Percentiles rank a stretch among this genome's conserved stretches.
Evolutionary conservation across 805 yeast genomes (phyloP).

Genomic region (Candida pseudoglaebosa): DNA sequence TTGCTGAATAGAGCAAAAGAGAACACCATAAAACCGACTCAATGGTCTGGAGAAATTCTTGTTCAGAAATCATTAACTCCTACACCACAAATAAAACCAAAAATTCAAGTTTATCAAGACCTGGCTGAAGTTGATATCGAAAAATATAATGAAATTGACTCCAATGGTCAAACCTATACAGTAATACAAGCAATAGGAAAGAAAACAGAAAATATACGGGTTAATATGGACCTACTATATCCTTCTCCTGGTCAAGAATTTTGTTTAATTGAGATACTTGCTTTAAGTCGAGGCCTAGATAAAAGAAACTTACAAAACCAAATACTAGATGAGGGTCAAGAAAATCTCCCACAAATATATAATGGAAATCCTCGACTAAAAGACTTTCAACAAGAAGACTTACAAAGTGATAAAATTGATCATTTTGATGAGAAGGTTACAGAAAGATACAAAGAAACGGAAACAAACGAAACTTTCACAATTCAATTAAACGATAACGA

Average conservation of each 20-base stretch:
- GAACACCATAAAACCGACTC: conserved; percentile 48
- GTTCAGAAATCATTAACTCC: conserved; percentile 29
- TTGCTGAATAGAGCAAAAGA: conserved; percentile 56
- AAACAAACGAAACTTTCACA: conserved; percentile 31
- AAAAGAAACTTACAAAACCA: conserved; percentile 6
- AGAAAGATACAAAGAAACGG: conserved; percentile 9
- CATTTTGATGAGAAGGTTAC: not conserved
- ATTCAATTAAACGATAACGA: conserved; percentile 42
- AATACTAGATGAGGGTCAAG: conserved; percentile 1
- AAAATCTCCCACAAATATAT: not conserved
- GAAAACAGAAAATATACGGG: conserved; percentile 53
- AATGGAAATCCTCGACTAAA: not conserved
- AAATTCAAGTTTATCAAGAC: conserved; percentile 24
- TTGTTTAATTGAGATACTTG: conserved; percentile 63
- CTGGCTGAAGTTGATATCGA: conserved; percentile 13
- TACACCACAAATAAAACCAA: conserved; percentile 14
- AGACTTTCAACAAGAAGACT: not conserved
- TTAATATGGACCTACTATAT: conserved; percentile 58
- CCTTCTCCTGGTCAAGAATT: conserved; percentile 46
- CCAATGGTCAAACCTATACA: conserved; percentile 30
- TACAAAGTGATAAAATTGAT: not conserved
- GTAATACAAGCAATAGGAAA: conserved; percentile 54
- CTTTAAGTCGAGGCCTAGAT: conserved; percentile 34
- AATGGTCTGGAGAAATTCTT: conserved; percentile 65
- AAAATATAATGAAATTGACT: conserved; percentile 4